phyloP scores from a whole-genome alignment of 108 stramenopile genomes.

The Cyclotella choctawhatcheeana region DNA sequence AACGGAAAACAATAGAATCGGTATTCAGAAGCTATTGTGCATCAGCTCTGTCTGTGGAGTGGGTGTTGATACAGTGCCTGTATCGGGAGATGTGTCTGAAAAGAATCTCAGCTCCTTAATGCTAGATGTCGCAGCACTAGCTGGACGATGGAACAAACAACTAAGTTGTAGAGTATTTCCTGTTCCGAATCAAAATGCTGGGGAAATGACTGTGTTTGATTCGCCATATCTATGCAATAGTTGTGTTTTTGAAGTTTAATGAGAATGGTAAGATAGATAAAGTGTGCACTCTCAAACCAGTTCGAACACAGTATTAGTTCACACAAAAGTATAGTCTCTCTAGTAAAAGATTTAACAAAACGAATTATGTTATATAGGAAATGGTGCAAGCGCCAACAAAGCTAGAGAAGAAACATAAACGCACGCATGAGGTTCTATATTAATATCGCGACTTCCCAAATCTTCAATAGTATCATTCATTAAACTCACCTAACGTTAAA shows the following conservation, averaged over 20 bases:
- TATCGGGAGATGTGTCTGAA: conserved; percentile 58
- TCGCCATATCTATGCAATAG: conserved; percentile 84
- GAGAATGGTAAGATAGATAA: no score
- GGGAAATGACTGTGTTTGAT: conserved; percentile 75
- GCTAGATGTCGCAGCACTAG: conserved; percentile 80
- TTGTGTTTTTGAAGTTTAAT: conserved; percentile 53
- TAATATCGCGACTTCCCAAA: no score
- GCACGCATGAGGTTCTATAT: no score
- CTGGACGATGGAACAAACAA: conserved; percentile 80
- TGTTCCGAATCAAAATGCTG: conserved; percentile 56
- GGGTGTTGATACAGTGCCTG: conserved; percentile 87
- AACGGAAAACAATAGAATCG: conserved; percentile 3
- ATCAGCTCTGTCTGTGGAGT: conserved; percentile 88
- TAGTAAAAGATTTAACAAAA: no score
- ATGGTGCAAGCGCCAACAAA: no score
- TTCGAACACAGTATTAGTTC: no score
- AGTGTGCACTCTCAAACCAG: no score
- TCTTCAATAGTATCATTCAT: no score
- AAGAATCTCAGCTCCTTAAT: conserved; percentile 61
- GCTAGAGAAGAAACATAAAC: no score
- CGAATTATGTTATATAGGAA: no score
- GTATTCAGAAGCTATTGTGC: conserved; percentile 62
- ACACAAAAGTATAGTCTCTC: no score
- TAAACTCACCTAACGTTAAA: no score
- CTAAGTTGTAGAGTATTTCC: conserved; percentile 87